These are phyloP conservation scores for Fusarium falciforme DNA, from an alignment of 2,329 filamentous ascomycete species.

Conservation along the genomic window DNA sequence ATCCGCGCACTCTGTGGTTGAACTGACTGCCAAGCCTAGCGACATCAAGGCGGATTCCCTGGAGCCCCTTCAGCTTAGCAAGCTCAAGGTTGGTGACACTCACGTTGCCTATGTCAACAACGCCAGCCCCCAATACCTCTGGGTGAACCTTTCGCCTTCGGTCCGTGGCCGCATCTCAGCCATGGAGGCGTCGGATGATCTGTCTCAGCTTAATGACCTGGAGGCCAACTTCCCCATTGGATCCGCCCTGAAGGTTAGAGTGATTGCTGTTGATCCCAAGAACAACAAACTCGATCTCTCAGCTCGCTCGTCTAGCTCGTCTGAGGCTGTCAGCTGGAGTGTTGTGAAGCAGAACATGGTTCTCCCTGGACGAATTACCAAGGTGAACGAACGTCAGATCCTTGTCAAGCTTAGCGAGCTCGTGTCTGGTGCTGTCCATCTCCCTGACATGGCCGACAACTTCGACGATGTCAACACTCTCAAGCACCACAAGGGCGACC, in stretches of 20 bases:
- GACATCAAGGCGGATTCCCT: slow-evolving; percentile 62
- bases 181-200: slow-evolving; percentile 88
- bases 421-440: slow-evolving; percentile 81
- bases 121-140: slow-evolving; percentile 79
- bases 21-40: slow-evolving; percentile 84
- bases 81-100: slow-evolving; percentile 76
- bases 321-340: slow-evolving; percentile 70
- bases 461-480: slow-evolving; percentile 83
- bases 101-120: slow-evolving; percentile 94
- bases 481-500: slow-evolving; percentile 83
- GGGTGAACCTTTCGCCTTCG: slow-evolving; percentile 91
- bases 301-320: slow-evolving; percentile 70
- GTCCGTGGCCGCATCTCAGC: slow-evolving; percentile 85
- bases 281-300: slow-evolving; percentile 86
- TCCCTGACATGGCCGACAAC: slow-evolving; percentile 88
- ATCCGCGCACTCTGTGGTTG: slow-evolving; percentile 83
- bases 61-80: slow-evolving; percentile 74
- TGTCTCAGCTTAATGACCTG: slow-evolving; percentile 81
- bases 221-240: slow-evolving; percentile 87
- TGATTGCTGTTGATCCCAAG: slow-evolving; percentile 77
- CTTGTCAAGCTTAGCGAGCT: slow-evolving; percentile 86
- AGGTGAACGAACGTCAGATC: slow-evolving; percentile 84
- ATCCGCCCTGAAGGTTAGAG: slow-evolving; percentile 85
- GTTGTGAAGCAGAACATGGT: slow-evolving; percentile 83
- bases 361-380: slow-evolving; percentile 85